Percentiles rank a stretch among this genome's conserved stretches.
Evolutionary conservation across 768 basidiomycete genomes (phyloP).

Genomic region (Panellus pusillus): DNA sequence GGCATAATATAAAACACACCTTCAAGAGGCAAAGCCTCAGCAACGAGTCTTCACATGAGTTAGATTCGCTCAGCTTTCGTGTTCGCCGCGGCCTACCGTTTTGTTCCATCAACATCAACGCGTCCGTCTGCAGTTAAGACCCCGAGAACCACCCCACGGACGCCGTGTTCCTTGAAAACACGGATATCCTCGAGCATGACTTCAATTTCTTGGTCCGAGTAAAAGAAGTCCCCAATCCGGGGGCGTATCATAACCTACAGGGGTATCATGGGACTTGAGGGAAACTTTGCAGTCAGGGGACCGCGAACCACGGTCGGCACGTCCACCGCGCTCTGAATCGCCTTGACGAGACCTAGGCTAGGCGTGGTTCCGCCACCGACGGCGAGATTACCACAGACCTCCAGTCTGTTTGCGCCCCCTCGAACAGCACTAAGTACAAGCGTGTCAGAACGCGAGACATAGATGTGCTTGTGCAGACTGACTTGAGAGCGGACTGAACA

Average conservation of each 20-base stretch:
- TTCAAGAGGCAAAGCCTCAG: slow-evolving; percentile 24
- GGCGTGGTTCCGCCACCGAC: slow-evolving; percentile 84
- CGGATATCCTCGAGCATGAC: slow-evolving; percentile 77
- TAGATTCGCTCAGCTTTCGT: slow-evolving; percentile 3
- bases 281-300: background rate
- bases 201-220: slow-evolving; percentile 61
- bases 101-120: slow-evolving; percentile 60
- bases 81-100: slow-evolving; percentile 40
- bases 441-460: background rate
- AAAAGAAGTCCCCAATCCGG: slow-evolving; percentile 76
- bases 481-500: slow-evolving; percentile 69
- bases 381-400: slow-evolving; percentile 69
- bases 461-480: slow-evolving; percentile 24
- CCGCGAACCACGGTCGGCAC: slow-evolving; percentile 66
- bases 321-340: slow-evolving; percentile 49
- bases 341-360: slow-evolving; percentile 67
- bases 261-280: slow-evolving; percentile 2
- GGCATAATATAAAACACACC: slow-evolving; percentile 1
- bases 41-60: slow-evolving; percentile 17
- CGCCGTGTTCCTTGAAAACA: slow-evolving; percentile 54
- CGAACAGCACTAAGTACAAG: slow-evolving; percentile 55
- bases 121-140: slow-evolving; percentile 55
- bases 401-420: slow-evolving; percentile 76
- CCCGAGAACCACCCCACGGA: slow-evolving; percentile 70
- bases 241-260: slow-evolving; percentile 80